phyloP scores from a whole-genome alignment of 352 stramenopile species.

The Globisporangium nodosum region DNA sequence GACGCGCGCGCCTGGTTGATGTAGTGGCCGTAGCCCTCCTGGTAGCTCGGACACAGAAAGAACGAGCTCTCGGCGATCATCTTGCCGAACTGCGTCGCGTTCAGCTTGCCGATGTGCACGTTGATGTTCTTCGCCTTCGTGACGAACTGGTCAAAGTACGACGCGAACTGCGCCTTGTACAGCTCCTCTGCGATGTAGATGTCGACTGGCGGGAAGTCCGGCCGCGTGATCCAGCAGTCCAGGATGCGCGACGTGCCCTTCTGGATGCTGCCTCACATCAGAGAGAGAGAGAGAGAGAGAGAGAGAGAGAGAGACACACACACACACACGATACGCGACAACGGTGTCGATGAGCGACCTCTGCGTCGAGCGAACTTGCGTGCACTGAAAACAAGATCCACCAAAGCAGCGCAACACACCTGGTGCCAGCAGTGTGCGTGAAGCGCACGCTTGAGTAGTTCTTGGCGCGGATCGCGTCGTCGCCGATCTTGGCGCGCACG shows the following conservation, averaged over 20 bases:
- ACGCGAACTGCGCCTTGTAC: constrained; percentile 15
- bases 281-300: too few relatives aligned
- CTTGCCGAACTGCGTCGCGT: constrained; percentile 27
- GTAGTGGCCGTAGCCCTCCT: constrained; percentile 60
- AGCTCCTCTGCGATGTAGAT: constrained; percentile 26
- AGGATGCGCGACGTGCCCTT: constrained; percentile 55
- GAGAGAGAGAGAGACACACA: too few relatives aligned
- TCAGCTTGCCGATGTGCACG: constrained; percentile 24
- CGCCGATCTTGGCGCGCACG: constrained; percentile 17
- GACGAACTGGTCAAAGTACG: constrained; percentile 17
- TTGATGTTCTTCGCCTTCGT: constrained; percentile 18
- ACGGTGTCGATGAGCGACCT: too few relatives aligned
- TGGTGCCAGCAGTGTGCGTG: constrained; percentile 28
- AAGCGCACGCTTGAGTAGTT: constrained; percentile 37
- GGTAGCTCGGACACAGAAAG: constrained; percentile 49
- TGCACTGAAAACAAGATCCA: too few relatives aligned
- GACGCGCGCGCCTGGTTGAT: constrained; percentile 56
- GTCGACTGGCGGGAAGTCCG: constrained; percentile 34
- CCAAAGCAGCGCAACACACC: too few relatives aligned
- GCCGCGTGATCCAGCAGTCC: constrained; percentile 40
- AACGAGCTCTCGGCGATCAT: constrained; percentile 31
- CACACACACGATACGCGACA: too few relatives aligned
- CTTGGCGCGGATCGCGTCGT: constrained; percentile 15
- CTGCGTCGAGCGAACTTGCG: too few relatives aligned
- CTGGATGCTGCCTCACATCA: constrained; percentile 2